Conservation (phyloP, 805 yeast species). For the Wickerhamiella brachini region DNA sequence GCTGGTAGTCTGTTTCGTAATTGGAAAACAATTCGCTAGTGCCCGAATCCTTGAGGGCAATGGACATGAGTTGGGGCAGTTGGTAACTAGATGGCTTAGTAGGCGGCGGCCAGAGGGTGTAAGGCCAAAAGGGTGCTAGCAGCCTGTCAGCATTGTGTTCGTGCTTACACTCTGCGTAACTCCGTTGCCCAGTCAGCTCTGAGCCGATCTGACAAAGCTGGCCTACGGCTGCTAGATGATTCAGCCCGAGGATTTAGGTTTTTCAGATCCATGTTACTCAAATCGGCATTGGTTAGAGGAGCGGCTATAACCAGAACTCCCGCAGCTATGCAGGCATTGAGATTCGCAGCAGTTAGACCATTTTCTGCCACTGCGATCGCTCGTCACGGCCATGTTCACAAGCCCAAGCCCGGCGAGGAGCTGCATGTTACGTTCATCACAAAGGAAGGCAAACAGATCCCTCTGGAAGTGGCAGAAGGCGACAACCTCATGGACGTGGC, state of each 20-base stretch:
- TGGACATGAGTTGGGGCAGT: not conserved
- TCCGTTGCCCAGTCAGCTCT: too few species aligned
- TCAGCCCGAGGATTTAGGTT: not conserved
- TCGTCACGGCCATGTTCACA: slow-evolving; percentile 74
- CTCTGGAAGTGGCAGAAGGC: slow-evolving; percentile 81
- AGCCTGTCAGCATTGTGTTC: too few species aligned
- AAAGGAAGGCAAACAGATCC: slow-evolving; percentile 75
- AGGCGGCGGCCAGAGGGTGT: too few species aligned
- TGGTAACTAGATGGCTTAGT: too few species aligned
- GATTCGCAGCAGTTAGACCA: not conserved
- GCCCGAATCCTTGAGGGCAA: not conserved
- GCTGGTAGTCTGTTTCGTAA: slow-evolving; percentile 59
- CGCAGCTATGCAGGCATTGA: not conserved
- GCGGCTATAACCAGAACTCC: not conserved
- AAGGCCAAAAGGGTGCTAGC: too few species aligned
- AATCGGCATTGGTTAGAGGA: not conserved
- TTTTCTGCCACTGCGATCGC: not conserved
- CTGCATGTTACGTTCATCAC: slow-evolving; percentile 76
- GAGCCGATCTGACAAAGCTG: too few species aligned
- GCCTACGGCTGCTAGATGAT: not conserved
- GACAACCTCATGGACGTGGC: slow-evolving; percentile 88
- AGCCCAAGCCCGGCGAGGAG: slow-evolving; percentile 91
- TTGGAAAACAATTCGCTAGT: slow-evolving; percentile 37
- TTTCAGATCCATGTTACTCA: not conserved
- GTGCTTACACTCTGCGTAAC: too few species aligned